Evolutionary conservation across 768 basidiomycete genomes (phyloP).

Genomic region (Hypsizygus marmoreus): DNA sequence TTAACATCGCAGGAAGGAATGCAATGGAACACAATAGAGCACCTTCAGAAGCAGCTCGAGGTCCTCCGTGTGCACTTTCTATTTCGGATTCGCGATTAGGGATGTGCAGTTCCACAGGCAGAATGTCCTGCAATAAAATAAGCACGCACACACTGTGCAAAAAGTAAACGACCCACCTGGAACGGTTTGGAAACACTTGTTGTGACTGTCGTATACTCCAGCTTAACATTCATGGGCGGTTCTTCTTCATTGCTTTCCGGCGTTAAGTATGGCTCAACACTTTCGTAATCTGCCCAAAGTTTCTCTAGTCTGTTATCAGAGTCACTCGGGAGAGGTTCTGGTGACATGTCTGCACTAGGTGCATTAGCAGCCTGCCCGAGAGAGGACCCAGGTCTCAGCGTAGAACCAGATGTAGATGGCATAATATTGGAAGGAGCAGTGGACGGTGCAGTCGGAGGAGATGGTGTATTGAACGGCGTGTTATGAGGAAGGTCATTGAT

Average conservation of each 20-base stretch:
- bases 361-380: constrained; percentile 20
- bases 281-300: constrained; percentile 86
- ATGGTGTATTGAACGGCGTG: constrained; percentile 41
- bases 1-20: background rate
- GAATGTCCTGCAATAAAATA: constrained; percentile 54
- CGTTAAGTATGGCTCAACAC: constrained; percentile 69
- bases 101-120: constrained; percentile 76
- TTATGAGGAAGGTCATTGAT: constrained; percentile 66
- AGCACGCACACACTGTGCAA: background rate
- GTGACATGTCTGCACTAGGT: constrained; percentile 27
- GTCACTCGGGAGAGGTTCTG: constrained; percentile 64
- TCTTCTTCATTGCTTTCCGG: constrained; percentile 48
- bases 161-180: constrained; percentile 46
- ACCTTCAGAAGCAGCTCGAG: constrained; percentile 67
- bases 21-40: background rate
- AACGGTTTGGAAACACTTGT: constrained; percentile 49
- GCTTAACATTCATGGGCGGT: constrained; percentile 52
- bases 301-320: constrained; percentile 85
- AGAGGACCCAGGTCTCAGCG: constrained; percentile 33
- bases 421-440: constrained; percentile 29
- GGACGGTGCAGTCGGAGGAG: constrained; percentile 32
- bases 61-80: constrained; percentile 30
- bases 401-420: constrained; percentile 34
- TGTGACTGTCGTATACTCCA: constrained; percentile 51
- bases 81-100: constrained; percentile 69